Base-by-base conservation (phyloP, 2,329 filamentous ascomycete species). In the Diaporthe sp. region DNA sequence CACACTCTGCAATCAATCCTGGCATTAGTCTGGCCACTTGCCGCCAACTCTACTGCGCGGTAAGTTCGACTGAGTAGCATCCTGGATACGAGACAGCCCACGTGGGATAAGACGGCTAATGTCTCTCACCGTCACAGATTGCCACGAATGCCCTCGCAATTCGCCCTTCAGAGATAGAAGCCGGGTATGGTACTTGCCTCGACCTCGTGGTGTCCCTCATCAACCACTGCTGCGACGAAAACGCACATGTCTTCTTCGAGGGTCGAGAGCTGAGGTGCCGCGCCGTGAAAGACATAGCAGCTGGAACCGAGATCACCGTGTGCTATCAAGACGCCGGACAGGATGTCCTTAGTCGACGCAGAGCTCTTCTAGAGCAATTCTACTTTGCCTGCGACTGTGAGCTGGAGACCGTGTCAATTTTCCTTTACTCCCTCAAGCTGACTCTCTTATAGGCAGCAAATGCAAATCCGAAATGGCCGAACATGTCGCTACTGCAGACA, bases 201-300 rank as follows among this genome's bases (percentile, higher is more conserved):
- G 81, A 84, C 42, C 64, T 81, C 17, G 72, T 79, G 3, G 78
- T 79, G 1, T 78, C 82, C 17, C 74, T 80, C 45, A 80, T 84
- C 71, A 84, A 85, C 76, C 83, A 85, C 77, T 81, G 79, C 0
- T 85, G 83, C 71, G 77, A 80, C 1, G 82, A 82, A 13, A 85
- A 85, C 52, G 79, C 80, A 2, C 77, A 81, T 45, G 76, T 82
- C 38, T 80, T 81, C 66, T 81, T 82, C 28, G 80, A 84, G 60
- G 81, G 82, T 19, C 74, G 72, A 35, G 72, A 83, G 69, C 73
- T 83, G 1, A 77, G 79, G 2, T 78, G 84, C 17, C 79, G 82
- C 0, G 81, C 83, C 12, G 72, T 82, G 10, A 79, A 71, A 38
- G 73, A 76, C 15, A 81, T 85, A 54, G n/a, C 71, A 0, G 78